Percentiles rank a stretch among this genome's conserved stretches.
These are phyloP conservation scores for Amniculicola lignicola DNA, from an alignment of 495 filamentous ascomycete genomes.

Conservation along the genomic window DNA sequence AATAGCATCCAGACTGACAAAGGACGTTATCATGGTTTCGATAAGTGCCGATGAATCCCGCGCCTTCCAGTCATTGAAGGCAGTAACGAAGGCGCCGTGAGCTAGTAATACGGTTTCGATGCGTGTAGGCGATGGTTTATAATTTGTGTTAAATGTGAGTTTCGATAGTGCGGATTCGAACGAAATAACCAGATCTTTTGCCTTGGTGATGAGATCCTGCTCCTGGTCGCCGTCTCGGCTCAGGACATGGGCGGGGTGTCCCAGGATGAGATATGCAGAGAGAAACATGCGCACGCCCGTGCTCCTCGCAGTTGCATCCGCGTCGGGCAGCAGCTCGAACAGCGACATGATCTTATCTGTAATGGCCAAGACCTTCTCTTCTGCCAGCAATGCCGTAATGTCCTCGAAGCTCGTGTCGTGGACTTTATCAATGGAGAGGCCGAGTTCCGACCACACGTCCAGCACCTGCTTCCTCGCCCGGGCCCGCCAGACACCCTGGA, in stretches of 20 bases:
- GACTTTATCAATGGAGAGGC: constrained; percentile 70
- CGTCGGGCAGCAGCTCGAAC: constrained; percentile 71
- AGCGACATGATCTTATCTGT: constrained; percentile 72
- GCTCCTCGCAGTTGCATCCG: constrained; percentile 66
- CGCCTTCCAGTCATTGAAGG: constrained; percentile 93
- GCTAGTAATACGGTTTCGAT: constrained; percentile 61
- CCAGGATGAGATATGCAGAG: constrained; percentile 87
- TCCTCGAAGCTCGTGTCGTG: constrained; percentile 76
- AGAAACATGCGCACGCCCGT: constrained; percentile 85
- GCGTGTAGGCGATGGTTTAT: constrained; percentile 42
- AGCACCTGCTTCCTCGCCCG: constrained; percentile 57
- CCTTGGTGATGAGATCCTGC: constrained; percentile 85
- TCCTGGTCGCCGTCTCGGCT: constrained; percentile 79
- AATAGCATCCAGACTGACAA: constrained; percentile 91
- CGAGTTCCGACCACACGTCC: constrained; percentile 61
- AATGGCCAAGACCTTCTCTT: constrained; percentile 64
- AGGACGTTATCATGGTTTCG: constrained; percentile 93
- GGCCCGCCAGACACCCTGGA: constrained; percentile 77
- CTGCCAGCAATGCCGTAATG: constrained; percentile 71
- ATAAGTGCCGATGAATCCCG: constrained; percentile 85
- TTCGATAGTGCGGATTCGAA: constrained; percentile 75
- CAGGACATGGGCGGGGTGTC: constrained; percentile 86
- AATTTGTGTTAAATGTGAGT: constrained; percentile 38
- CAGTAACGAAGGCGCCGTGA: constrained; percentile 81
- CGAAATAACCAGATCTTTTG: constrained; percentile 73